A percentile compares a stretch with the other conserved stretches of the same genome.
Evolutionary conservation across 75 land plant genomes (phyloP).

Genomic region (Pseudotsuga menziesii): DNA sequence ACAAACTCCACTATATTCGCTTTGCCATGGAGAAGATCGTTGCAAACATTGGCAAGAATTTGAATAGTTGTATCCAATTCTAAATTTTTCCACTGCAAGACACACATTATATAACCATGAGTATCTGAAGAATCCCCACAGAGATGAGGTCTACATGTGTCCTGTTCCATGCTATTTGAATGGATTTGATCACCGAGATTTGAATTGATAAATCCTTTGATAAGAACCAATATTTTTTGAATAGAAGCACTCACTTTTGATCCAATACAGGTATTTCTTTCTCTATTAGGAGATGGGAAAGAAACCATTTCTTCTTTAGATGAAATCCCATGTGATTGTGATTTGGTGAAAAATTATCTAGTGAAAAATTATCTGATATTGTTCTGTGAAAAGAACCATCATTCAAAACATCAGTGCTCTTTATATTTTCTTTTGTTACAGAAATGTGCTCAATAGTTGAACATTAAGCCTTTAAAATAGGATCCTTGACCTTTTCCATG

Average conservation of each 20-base stretch:
- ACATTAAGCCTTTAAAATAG: slow-evolving; percentile 8
- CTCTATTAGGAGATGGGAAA: too few species aligned
- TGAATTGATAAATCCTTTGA: slow-evolving; percentile 45
- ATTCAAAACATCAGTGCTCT: too few species aligned
- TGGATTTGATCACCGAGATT: slow-evolving; percentile 12
- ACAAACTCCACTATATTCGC: slow-evolving; percentile 40
- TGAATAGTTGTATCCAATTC: slow-evolving; percentile 41
- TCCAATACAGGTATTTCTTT: too few species aligned
- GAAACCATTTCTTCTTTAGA: too few species aligned
- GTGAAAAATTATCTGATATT: too few species aligned
- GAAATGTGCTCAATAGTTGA: background rate
- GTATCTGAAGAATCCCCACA: slow-evolving; percentile 13
- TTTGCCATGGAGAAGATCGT: slow-evolving; percentile 51
- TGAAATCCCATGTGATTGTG: slow-evolving; percentile 1
- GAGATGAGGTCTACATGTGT: slow-evolving; percentile 10
- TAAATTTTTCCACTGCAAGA: slow-evolving; percentile 55
- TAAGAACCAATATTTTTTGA: slow-evolving; percentile 41
- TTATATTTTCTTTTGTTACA: background rate
- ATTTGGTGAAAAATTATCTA: slow-evolving; percentile 10
- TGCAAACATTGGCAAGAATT: slow-evolving; percentile 39
- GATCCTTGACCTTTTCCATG: slow-evolving; percentile 37
- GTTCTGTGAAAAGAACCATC: background rate
- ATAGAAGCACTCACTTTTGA: slow-evolving; percentile 34
- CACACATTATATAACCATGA: slow-evolving; percentile 29
- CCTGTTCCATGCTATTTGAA: slow-evolving; percentile 11